Evolutionary conservation across 345 rosid genomes (phyloP).

Genomic region (Heritiera fomes): DNA sequence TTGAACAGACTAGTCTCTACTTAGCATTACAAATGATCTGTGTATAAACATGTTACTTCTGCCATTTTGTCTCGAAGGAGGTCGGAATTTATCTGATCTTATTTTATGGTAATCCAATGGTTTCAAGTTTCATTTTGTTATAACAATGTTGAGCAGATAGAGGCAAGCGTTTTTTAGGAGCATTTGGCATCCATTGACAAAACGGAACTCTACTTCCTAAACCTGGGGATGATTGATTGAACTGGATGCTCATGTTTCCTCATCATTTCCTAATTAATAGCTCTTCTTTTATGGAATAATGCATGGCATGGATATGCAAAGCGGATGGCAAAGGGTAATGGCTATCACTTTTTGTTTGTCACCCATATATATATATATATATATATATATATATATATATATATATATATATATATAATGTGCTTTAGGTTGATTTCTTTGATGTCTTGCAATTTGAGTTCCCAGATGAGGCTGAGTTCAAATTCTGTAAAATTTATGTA

Average conservation of each 20-base stretch:
- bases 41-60: background rate
- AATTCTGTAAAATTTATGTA: too few relatives aligned
- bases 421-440: too few relatives aligned
- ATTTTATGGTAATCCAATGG: background rate
- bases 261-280: background rate
- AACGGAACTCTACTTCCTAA: background rate
- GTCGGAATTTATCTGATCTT: background rate
- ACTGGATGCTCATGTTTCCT: background rate
- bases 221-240: background rate
- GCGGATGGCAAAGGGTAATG: background rate
- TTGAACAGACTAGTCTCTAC: background rate
- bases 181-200: background rate
- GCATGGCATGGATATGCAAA: too few relatives aligned
- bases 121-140: background rate
- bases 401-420: too few relatives aligned
- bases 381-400: too few relatives aligned
- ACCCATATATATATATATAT: too few relatives aligned
- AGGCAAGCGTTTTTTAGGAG: background rate
- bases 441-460: too few relatives aligned
- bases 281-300: background rate
- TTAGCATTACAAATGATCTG: background rate
- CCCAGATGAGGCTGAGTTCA: too few relatives aligned
- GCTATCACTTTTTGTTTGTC: background rate
- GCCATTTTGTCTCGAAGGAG: too few relatives aligned
- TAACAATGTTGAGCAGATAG: background rate